Evolutionary conservation across 2,329 filamentous ascomycete species (phyloP).

Genomic region (Colletotrichum nymphaeae): DNA sequence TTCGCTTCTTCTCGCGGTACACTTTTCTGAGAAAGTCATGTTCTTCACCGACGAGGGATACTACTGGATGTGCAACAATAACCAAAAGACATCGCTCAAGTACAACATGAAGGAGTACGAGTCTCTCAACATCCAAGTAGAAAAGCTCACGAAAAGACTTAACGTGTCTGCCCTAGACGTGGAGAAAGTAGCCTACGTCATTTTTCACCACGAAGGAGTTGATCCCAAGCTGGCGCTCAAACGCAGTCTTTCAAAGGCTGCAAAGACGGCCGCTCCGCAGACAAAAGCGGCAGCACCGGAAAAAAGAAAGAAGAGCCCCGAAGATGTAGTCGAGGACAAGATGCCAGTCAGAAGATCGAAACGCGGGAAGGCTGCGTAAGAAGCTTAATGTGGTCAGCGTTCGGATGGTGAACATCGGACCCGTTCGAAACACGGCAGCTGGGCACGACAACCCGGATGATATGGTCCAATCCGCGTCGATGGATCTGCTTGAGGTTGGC

Average conservation of each 20-base stretch:
- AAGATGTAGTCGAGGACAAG: slow-evolving; percentile 35
- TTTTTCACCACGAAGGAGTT: slow-evolving; percentile 59
- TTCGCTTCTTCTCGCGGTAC: slow-evolving; percentile 76
- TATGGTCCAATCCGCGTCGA: slow-evolving; percentile 37
- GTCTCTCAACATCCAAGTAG: slow-evolving; percentile 59
- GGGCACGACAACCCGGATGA: background rate
- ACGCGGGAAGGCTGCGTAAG: slow-evolving; percentile 40
- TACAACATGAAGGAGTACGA: slow-evolving; percentile 78
- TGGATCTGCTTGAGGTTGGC: slow-evolving; percentile 26
- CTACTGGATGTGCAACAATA: slow-evolving; percentile 74
- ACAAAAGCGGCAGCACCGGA: slow-evolving; percentile 28
- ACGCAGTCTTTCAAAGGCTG: background rate
- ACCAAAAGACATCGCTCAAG: slow-evolving; percentile 66
- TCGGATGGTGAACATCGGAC: slow-evolving; percentile 11
- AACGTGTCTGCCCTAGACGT: slow-evolving; percentile 69
- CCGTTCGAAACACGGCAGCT: background rate
- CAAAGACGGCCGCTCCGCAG: background rate
- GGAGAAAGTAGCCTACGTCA: slow-evolving; percentile 78
- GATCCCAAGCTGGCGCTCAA: background rate
- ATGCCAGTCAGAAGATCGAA: slow-evolving; percentile 41
- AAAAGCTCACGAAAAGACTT: slow-evolving; percentile 59
- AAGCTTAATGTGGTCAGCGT: background rate
- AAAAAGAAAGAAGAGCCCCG: slow-evolving; percentile 39
- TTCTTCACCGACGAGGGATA: slow-evolving; percentile 88
- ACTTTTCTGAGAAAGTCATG: slow-evolving; percentile 67